Conservation (phyloP, 2,329 filamentous ascomycete species). For the Aureobasidium sp. region DNA sequence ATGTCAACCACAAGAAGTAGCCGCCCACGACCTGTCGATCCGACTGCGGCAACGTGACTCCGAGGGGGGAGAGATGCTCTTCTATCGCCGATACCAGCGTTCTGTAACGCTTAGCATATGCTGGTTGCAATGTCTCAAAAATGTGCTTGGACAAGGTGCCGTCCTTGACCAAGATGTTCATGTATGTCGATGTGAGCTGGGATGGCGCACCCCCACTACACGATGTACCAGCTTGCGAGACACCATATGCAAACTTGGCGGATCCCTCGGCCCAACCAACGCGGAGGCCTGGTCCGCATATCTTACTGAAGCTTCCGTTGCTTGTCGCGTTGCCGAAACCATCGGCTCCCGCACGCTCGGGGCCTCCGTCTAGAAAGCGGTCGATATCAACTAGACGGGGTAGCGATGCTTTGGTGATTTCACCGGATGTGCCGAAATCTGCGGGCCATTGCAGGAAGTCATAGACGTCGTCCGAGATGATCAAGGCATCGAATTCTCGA, state of each 20-base stretch:
- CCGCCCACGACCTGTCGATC: conserved; percentile 58
- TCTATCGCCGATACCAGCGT: conserved; percentile 54
- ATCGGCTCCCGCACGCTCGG: conserved; percentile 41
- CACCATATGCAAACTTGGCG: conserved; percentile 51
- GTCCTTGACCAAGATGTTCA: conserved; percentile 48
- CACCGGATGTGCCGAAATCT: conserved; percentile 22
- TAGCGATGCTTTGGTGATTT: conserved; percentile 41
- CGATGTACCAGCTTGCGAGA: conserved; percentile 53
- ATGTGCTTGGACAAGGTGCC: conserved; percentile 50
- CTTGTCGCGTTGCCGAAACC: conserved; percentile 74
- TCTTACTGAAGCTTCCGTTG: conserved; percentile 88
- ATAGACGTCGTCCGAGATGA: conserved; percentile 89
- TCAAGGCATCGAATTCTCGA: conserved; percentile 69
- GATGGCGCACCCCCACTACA: conserved; percentile 54
- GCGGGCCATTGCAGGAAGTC: conserved; percentile 78
- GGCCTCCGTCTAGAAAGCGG: conserved; percentile 53
- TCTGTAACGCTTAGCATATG: conserved; percentile 48
- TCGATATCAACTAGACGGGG: conserved; percentile 78
- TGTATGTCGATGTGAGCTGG: conserved; percentile 51
- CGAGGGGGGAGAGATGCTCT: conserved; percentile 55
- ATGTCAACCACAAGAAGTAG: conserved; percentile 75
- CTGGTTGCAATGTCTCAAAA: conserved; percentile 45
- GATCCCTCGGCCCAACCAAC: conserved; percentile 84
- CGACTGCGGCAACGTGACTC: conserved; percentile 44
- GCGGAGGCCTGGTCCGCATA: conserved; percentile 70